These are phyloP conservation scores for Pulveroboletus sp. DNA, from an alignment of 768 basidiomycete genomes.

Conservation along the genomic window DNA sequence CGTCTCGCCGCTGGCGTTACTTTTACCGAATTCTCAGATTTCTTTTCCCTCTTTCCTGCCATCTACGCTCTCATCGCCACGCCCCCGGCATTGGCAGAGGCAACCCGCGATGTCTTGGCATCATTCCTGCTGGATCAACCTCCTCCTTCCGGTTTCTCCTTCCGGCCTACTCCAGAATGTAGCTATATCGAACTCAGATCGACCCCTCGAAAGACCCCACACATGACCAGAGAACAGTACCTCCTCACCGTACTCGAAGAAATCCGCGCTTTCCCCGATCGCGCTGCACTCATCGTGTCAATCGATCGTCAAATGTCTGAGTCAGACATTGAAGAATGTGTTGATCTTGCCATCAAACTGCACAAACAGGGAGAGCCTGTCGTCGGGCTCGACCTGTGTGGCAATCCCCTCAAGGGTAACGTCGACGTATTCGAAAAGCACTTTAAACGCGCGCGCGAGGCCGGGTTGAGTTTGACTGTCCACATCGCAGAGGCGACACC, in stretches of 20 bases:
- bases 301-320: slow-evolving; percentile 69
- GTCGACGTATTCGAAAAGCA: slow-evolving; percentile 48
- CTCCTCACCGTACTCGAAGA: slow-evolving; percentile 64
- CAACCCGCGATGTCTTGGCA: slow-evolving; percentile 62
- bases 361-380: slow-evolving; percentile 57
- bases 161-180: slow-evolving; percentile 47
- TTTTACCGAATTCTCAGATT: slow-evolving; percentile 61
- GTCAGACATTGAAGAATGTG: slow-evolving; percentile 49
- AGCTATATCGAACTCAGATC: slow-evolving; percentile 81
- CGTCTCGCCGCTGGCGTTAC: slow-evolving; percentile 37
- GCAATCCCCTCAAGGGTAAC: slow-evolving; percentile 64
- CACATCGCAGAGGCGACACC: slow-evolving; percentile 84
- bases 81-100: slow-evolving; percentile 49
- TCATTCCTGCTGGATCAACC: slow-evolving; percentile 47
- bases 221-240: slow-evolving; percentile 62
- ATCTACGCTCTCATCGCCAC: slow-evolving; percentile 78
- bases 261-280: slow-evolving; percentile 53
- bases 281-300: slow-evolving; percentile 66
- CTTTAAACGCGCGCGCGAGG: slow-evolving; percentile 53
- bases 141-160: slow-evolving; percentile 30
- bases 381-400: slow-evolving; percentile 81
- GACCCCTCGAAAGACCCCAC: slow-evolving; percentile 58
- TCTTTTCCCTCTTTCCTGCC: slow-evolving; percentile 72
- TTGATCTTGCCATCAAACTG: slow-evolving; percentile 55
- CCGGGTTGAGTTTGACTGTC: slow-evolving; percentile 69